A percentile compares a stretch with the other conserved stretches of the same genome.
Conservation (phyloP, 805 yeast species). For the Candida ficus region DNA sequence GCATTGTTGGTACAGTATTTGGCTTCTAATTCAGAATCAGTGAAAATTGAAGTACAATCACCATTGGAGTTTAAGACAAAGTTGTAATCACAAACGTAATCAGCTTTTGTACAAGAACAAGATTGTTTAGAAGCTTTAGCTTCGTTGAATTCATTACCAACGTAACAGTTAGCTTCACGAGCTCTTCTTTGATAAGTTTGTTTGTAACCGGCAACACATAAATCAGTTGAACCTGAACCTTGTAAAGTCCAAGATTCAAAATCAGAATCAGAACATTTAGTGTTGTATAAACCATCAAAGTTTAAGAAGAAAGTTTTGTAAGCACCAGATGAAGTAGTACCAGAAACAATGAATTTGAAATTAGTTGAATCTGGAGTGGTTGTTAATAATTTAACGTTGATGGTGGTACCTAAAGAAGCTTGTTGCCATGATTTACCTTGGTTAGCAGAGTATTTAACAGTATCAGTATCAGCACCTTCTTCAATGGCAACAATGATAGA, state of each 20-base stretch:
- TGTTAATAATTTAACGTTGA: slow-evolving; percentile 38
- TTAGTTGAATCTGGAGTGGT: slow-evolving; percentile 73
- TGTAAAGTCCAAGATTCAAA: slow-evolving; percentile 63
- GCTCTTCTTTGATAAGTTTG: slow-evolving; percentile 63
- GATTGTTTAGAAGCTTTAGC: slow-evolving; percentile 39
- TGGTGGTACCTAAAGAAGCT: slow-evolving; percentile 38
- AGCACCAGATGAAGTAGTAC: slow-evolving; percentile 25
- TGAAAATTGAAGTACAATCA: slow-evolving; percentile 37
- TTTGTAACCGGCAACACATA: slow-evolving; percentile 65
- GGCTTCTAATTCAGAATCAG: slow-evolving; percentile 23
- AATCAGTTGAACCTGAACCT: slow-evolving; percentile 23
- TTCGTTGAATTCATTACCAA: slow-evolving; percentile 32
- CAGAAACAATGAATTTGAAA: slow-evolving; percentile 47
- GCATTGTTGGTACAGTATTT: slow-evolving; percentile 26
- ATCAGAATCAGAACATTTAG: slow-evolving; percentile 39
- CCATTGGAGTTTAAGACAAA: slow-evolving; percentile 34
- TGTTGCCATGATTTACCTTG: slow-evolving; percentile 67
- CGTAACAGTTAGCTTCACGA: slow-evolving; percentile 53
- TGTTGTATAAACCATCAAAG: slow-evolving; percentile 49
- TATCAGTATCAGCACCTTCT: slow-evolving; percentile 29
- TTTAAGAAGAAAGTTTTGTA: slow-evolving; percentile 37
- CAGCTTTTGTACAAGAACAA: slow-evolving; percentile 61
- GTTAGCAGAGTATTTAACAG: slow-evolving; percentile 54
- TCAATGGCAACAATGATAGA: slow-evolving; percentile 65
- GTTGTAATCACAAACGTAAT: slow-evolving; percentile 66